Base-by-base conservation (phyloP, 805 yeast species). In the Blastobotrys chiropterorum region DNA sequence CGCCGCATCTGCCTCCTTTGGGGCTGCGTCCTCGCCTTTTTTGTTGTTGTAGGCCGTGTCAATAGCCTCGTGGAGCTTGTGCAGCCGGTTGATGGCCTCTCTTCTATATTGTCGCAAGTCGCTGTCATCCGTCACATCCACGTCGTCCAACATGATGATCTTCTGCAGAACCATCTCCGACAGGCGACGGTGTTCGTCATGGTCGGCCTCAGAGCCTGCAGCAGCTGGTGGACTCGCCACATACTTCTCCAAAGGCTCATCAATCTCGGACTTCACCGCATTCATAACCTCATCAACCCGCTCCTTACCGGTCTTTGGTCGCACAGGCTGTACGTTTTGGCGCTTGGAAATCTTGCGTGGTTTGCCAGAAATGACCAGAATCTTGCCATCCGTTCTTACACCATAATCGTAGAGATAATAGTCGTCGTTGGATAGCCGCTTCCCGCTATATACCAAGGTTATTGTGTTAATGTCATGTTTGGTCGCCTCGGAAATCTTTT, bases 401-500 rank as follows among this genome's bases (percentile, higher is more conserved):
- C 75, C 79, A 44, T 76, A 61, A 52, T 78, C 70, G 58, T 83
- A 77, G 49, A 82, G 59, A 51, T 73, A 78, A 31, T 72, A 67
- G 16, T 71, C 72, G 53, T 81, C 82, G 26, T 74, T 53, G n/a
- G 56, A 57, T 19, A 67, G 58, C 48, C 62, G 56, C 39, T 58
- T 60, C 34, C 60, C 60, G 30, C 53, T 53, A 44, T 57, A 55
- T 38, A 53, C 54, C 34, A 58, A 39, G n/a, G 51, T 48, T 11
- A 58, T 52, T 21, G 44, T 40, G 14, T 44, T 39, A 14, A 45
- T 16, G 3, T 38, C 46, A 1, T 41, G 80, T 52, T 75, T 73
- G 58, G 85, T 78, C 55, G 86, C 72, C 41, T 73, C 68, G 38
- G 82, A 75, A 2, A 83, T 67, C 62, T 81, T 84, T 1, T 66